Conservation (phyloP, 805 yeast genomes). For the Lipomyces anomalus region DNA sequence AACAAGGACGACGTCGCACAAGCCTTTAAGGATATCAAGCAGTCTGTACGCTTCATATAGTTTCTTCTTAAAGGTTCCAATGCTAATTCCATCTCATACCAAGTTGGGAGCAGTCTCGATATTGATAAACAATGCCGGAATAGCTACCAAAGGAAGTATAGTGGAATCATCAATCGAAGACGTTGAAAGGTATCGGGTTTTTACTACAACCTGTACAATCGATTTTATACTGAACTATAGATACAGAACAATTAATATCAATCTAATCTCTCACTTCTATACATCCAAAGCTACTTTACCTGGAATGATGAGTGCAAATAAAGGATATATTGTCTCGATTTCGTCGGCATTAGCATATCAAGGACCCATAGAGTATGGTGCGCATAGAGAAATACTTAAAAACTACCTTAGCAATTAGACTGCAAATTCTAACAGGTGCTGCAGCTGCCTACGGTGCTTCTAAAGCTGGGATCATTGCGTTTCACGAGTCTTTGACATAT, state of each 20-base stretch:
- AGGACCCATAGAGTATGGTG: constrained; percentile 67
- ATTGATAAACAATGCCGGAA: constrained; percentile 81
- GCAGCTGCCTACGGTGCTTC: constrained; percentile 80
- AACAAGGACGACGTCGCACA: constrained; percentile 41
- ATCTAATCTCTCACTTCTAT: constrained; percentile 63
- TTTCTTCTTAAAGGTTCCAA: background rate
- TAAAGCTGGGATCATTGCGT: constrained; percentile 76
- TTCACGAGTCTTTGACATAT: constrained; percentile 74
- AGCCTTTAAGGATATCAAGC: constrained; percentile 38
- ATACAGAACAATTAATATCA: constrained; percentile 50
- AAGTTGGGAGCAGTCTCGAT: constrained; percentile 57
- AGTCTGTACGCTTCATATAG: constrained; percentile 22
- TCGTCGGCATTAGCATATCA: constrained; percentile 81
- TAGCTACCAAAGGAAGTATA: constrained; percentile 51
- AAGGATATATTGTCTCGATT: constrained; percentile 76
- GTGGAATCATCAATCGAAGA: constrained; percentile 51
- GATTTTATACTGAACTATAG: background rate
- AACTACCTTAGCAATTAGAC: background rate
- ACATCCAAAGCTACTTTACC: constrained; percentile 70
- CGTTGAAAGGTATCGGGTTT: constrained; percentile 43
- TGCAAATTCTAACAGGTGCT: constrained; percentile 3
- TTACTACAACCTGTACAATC: background rate
- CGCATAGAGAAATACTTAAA: constrained; percentile 1
- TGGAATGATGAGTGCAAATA: constrained; percentile 49
- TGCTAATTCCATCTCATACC: background rate